phyloP scores from a whole-genome alignment of 2,329 filamentous ascomycete genomes.

The Sporothrix schenckii region DNA sequence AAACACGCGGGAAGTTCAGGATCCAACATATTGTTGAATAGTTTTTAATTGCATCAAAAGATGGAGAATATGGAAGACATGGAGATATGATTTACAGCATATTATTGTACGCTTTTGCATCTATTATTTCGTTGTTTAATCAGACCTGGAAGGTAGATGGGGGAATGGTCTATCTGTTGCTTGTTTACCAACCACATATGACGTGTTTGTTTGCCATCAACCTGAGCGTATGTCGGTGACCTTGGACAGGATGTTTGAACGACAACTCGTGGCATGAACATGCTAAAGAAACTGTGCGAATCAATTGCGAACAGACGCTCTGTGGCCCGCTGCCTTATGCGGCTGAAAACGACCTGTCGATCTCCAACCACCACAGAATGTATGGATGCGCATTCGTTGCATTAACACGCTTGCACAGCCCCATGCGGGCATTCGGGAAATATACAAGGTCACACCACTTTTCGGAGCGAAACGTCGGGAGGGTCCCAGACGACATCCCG shows the following conservation, averaged over 20 bases:
- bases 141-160: neutral
- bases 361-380: neutral
- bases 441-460: slow-evolving; percentile 36
- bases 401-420: neutral
- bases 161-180: too few relatives aligned
- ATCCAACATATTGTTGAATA: slow-evolving; percentile 8
- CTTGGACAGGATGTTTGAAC: slow-evolving; percentile 18
- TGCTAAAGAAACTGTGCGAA: neutral
- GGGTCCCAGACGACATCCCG: slow-evolving; percentile 48
- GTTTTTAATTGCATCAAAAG: slow-evolving; percentile 22
- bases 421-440: too few relatives aligned
- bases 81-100: neutral
- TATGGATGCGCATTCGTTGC: neutral
- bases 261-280: slow-evolving; percentile 17
- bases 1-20: neutral
- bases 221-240: neutral
- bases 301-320: neutral
- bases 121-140: neutral
- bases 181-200: neutral
- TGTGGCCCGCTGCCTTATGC: slow-evolving; percentile 1
- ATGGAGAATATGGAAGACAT: slow-evolving; percentile 11
- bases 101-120: neutral
- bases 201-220: neutral
- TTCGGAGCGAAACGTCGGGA: slow-evolving; percentile 38
- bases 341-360: slow-evolving; percentile 17